Percentiles rank a stretch among this genome's conserved stretches.
Conservation (phyloP, 169 alveolate genomes). For the Eimeria acervulina region DNA sequence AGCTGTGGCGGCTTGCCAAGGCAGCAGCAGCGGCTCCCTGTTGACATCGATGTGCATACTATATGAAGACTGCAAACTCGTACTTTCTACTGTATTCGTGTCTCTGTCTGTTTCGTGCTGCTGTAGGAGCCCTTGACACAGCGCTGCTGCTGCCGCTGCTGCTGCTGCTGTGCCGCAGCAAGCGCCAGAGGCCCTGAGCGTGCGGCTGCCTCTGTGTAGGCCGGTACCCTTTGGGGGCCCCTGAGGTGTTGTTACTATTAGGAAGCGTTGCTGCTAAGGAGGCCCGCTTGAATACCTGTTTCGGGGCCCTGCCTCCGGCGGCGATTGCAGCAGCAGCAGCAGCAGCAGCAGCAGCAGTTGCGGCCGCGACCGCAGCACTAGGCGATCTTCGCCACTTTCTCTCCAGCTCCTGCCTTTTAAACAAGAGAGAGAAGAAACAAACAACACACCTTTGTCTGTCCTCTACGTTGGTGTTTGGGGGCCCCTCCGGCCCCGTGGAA, state of each 20-base stretch:
- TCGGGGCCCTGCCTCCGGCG: neutral
- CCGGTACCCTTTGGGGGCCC: slow-evolving; percentile 52
- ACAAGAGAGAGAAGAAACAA: neutral
- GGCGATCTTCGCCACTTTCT: slow-evolving; percentile 17
- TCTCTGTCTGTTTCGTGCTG: slow-evolving; percentile 4
- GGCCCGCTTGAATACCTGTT: neutral
- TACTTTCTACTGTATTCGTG: neutral
- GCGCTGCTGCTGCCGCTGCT: slow-evolving; percentile 19
- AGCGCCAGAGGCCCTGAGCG: slow-evolving; percentile 24
- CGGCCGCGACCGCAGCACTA: slow-evolving; percentile 1
- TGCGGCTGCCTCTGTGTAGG: slow-evolving; percentile 51
- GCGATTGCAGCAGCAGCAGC: slow-evolving; percentile 54
- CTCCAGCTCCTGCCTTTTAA: neutral
- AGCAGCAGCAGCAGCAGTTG: neutral
- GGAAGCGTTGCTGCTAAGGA: neutral
- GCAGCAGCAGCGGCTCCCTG: slow-evolving; percentile 38
- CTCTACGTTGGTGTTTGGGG: neutral
- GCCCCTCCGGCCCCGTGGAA: neutral
- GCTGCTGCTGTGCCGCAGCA: neutral
- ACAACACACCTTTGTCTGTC: neutral
- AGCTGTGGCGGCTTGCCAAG: slow-evolving; percentile 24
- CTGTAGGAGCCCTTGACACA: neutral
- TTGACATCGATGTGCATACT: neutral
- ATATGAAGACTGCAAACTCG: neutral
- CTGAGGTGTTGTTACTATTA: neutral